Evolutionary conservation across 179 eudicot genomes (phyloP).

Genomic region (Heliamphora ciliata): DNA sequence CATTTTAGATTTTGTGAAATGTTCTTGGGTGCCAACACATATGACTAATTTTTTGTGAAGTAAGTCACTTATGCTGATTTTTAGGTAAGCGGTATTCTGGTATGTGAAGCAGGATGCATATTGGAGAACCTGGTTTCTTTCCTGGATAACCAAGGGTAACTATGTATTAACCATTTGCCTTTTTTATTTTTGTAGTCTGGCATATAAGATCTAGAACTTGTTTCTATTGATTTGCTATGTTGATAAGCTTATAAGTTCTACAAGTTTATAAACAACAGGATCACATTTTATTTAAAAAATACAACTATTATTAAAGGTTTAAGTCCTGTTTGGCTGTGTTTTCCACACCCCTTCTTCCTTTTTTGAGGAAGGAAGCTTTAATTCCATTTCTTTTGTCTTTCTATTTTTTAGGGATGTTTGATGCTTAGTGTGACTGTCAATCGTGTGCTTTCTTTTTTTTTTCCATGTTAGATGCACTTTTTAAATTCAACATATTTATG

Average conservation of each 20-base stretch:
- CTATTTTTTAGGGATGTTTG: not conserved
- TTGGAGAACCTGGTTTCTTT: conserved; percentile 84
- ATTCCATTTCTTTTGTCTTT: not conserved
- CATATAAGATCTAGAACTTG: not conserved
- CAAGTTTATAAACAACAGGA: not conserved
- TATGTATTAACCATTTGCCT: conserved; percentile 3
- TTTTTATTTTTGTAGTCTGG: not conserved
- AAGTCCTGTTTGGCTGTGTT: not conserved
- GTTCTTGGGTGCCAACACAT: not conserved
- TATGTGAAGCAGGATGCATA: conserved; percentile 99
- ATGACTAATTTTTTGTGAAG: not conserved
- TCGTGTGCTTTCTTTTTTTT: not conserved
- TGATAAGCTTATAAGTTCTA: too few relatives aligned
- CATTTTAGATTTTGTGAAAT: not conserved
- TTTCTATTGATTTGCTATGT: too few relatives aligned
- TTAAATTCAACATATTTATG: not conserved
- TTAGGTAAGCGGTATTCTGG: conserved; percentile 89
- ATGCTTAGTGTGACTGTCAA: not conserved
- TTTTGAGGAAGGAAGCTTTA: not conserved
- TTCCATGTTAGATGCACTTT: not conserved
- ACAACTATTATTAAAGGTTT: not conserved
- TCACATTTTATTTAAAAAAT: not conserved
- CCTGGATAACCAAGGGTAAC: conserved; percentile 81
- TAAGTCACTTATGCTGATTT: conserved; percentile 9
- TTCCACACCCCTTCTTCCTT: not conserved